phyloP scores from a whole-genome alignment of 805 yeast genomes.

The Sugiyamaella chiloensis region DNA sequence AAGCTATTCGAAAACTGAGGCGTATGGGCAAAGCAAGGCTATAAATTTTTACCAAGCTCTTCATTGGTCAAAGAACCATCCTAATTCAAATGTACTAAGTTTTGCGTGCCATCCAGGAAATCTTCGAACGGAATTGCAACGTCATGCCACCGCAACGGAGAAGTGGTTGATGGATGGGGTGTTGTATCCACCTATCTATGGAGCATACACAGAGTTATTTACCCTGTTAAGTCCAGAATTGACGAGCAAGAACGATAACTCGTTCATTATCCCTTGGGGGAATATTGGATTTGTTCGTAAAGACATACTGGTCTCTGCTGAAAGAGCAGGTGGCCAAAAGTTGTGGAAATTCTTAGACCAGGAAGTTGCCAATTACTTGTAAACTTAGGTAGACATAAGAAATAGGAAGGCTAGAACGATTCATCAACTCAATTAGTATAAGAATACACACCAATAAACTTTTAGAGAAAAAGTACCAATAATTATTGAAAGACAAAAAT shows the following conservation, averaged over 20 bases:
- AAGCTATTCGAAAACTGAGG: slow-evolving; percentile 16
- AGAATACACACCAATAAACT: too few species aligned
- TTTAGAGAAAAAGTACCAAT: too few species aligned
- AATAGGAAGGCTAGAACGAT: too few species aligned
- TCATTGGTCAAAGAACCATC: slow-evolving; percentile 37
- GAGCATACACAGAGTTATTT: slow-evolving; percentile 44
- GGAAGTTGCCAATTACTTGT: slow-evolving; percentile 15
- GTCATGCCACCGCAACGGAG: slow-evolving; percentile 21
- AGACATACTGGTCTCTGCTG: slow-evolving; percentile 26
- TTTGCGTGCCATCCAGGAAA: slow-evolving; percentile 43
- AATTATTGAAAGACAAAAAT: too few species aligned
- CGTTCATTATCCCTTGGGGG: slow-evolving; percentile 45
- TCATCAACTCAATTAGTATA: too few species aligned
- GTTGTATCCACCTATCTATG: slow-evolving; percentile 31
- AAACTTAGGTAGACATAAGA: too few species aligned
- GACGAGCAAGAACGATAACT: slow-evolving; percentile 35
- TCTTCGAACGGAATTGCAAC: slow-evolving; percentile 36
- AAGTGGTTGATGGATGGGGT: slow-evolving; percentile 5
- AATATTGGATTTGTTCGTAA: slow-evolving; percentile 29
- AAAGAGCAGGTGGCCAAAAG: slow-evolving; percentile 34
- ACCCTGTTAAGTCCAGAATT: slow-evolving; percentile 36
- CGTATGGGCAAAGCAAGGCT: slow-evolving; percentile 47
- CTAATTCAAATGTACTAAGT: slow-evolving; percentile 34
- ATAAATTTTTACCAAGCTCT: slow-evolving; percentile 38
- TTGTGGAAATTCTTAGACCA: slow-evolving; percentile 38